Conservation (phyloP, 2,329 filamentous ascomycete species). For the Hypoxylon sp. region DNA sequence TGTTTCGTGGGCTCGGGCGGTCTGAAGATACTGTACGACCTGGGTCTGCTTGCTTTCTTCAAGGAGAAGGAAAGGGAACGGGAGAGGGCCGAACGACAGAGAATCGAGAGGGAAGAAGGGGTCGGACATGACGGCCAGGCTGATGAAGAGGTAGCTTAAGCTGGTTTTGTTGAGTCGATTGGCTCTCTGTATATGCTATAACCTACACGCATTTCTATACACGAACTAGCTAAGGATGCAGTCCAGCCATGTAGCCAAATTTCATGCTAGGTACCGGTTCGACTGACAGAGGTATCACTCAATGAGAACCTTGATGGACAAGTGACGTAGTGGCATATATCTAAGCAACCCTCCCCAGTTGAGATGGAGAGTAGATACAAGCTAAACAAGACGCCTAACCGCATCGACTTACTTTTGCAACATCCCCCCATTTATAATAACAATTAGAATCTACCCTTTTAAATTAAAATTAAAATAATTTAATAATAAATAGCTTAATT, state of each 20-base stretch:
- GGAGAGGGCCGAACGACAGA: slow-evolving; percentile 15
- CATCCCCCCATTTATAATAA: too few relatives aligned
- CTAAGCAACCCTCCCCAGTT: too few relatives aligned
- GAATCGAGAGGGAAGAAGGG: slow-evolving; percentile 29
- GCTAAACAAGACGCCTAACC: too few relatives aligned
- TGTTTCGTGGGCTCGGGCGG: slow-evolving; percentile 72
- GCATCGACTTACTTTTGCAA: too few relatives aligned
- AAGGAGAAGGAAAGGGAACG: slow-evolving; percentile 41
- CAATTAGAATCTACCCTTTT: too few relatives aligned
- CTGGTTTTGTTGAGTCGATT: not conserved
- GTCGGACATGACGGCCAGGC: not conserved
- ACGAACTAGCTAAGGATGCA: not conserved
- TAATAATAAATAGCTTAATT: too few relatives aligned
- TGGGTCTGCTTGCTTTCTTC: slow-evolving; percentile 67
- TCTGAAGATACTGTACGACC: slow-evolving; percentile 71
- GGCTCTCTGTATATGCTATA: not conserved
- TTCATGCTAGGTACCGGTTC: not conserved
- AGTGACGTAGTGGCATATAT: slow-evolving; percentile 19
- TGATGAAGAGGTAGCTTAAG: not conserved
- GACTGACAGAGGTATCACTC: not conserved
- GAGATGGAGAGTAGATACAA: too few relatives aligned
- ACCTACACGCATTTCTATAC: not conserved
- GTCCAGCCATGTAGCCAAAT: not conserved
- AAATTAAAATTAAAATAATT: too few relatives aligned
- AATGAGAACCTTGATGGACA: slow-evolving; percentile 31